Evolutionary conservation across 208 protist species (phyloP).

Genomic region (Trypanosoma melophagium): DNA sequence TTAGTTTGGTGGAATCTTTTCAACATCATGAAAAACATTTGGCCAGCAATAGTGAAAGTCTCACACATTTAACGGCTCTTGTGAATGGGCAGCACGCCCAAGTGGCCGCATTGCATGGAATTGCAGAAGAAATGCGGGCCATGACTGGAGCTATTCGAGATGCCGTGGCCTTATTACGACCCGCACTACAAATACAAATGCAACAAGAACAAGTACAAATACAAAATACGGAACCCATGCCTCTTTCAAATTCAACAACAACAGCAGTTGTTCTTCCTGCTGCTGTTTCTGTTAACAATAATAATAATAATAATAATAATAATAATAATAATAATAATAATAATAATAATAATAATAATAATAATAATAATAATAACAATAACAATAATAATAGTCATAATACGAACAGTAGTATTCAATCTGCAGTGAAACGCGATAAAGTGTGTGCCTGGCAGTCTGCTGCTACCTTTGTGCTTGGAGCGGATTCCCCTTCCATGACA

Average conservation of each 20-base stretch:
- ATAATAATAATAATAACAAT: background rate
- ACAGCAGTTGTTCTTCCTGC: background rate
- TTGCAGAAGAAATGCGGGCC: constrained; percentile 9
- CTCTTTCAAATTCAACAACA: too few relatives aligned
- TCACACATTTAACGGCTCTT: constrained; percentile 13
- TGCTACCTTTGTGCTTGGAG: constrained; percentile 10
- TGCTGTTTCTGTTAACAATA: background rate
- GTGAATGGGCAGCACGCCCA: constrained; percentile 21
- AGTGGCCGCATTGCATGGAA: constrained; percentile 11
- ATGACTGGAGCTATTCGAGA: constrained; percentile 15
- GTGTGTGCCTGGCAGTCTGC: background rate
- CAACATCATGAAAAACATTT: constrained; percentile 16
- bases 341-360: background rate
- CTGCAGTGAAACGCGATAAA: background rate
- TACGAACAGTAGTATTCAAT: background rate
- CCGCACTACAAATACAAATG: background rate
- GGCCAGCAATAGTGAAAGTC: constrained; percentile 5
- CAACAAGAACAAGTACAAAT: too few relatives aligned
- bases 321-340: background rate
- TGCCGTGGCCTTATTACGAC: background rate
- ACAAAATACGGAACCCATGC: too few relatives aligned
- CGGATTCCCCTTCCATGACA: constrained; percentile 1
- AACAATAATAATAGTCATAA: background rate
- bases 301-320: background rate
- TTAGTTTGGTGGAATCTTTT: background rate